Base-by-base conservation (phyloP, 306 rosid genomes). In the Rosa rugosa region DNA sequence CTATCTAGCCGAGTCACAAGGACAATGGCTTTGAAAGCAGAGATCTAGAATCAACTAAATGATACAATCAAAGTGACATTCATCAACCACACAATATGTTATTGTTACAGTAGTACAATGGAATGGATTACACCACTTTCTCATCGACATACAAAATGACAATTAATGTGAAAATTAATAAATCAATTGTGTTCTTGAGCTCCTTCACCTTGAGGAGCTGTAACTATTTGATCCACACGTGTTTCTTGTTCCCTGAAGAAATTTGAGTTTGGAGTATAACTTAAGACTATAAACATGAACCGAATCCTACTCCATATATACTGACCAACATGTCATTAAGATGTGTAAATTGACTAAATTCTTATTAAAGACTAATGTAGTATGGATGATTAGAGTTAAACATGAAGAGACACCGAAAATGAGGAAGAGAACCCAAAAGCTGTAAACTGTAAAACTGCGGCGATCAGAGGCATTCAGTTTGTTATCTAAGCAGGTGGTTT, bases 381-480 rank as follows among this genome's bases (percentile, higher is more conserved):
- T 76, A 49, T 75, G 86, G 67, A 86, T 6, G 11, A 79, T 8
- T 59, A 91, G 85, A 47, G 91, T 81, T 27, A 6, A 62, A 3
- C 75, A 13, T 1, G 89, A 90, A 74, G 86, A 80, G 73, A 56
- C 49, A 13, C 91, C 87, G 4, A 82, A 84, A 14, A 93, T 42
- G 53, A 88, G 85, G 70, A 88, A 87, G 27, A 90, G 81, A 11
- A 94, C 93, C 91, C 91, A 89, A 47, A 90, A 84, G 84, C 90
- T 89, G 14, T 87, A 80, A 11, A 90, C 80, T 53, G 89, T 82
- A 3, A 93, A 88, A 72, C 77, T 87, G 25, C 23, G 57, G 10
- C 89, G 80, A 12, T 54, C 10, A 49, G 90, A 83, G 40, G 72
- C 12, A 46, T 38, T 66, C 34, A 81, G 31, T 18, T 66, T 77